Conservation (phyloP, 140 eudicot genomes). For the Senecio squalidus region DNA sequence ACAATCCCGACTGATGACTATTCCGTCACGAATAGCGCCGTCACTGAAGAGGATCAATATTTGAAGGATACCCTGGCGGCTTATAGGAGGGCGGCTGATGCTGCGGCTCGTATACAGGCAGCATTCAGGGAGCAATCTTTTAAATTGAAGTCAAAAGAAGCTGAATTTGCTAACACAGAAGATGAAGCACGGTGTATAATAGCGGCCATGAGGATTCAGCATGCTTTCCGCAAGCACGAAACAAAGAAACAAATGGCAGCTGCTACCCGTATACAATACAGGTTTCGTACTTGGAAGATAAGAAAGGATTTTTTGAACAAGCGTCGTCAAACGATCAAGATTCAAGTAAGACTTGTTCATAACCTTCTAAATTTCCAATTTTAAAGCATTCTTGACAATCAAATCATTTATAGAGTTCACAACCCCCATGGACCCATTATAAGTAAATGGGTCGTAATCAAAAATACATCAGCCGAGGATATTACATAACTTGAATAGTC, state of each 20-base stretch:
- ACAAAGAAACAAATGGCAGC: constrained; percentile 63
- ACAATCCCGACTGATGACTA: constrained; percentile 37
- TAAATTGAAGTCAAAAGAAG: constrained; percentile 52
- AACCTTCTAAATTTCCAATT: neutral
- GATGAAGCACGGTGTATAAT: constrained; percentile 73
- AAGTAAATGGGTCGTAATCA: no score
- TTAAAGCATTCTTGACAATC: neutral
- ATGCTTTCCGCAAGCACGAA: constrained; percentile 74
- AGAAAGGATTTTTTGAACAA: constrained; percentile 69
- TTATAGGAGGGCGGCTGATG: constrained; percentile 95
- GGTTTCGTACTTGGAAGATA: constrained; percentile 88
- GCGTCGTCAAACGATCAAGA: constrained; percentile 79
- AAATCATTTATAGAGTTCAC: neutral
- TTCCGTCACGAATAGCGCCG: constrained; percentile 13
- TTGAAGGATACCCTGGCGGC: constrained; percentile 88
- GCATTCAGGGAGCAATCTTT: constrained; percentile 83
- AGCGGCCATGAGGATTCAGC: constrained; percentile 98
- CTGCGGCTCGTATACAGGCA: constrained; percentile 93
- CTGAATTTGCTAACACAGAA: constrained; percentile 56
- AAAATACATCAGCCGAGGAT: no score
- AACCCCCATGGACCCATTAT: no score
- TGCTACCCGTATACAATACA: constrained; percentile 75
- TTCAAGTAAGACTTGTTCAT: constrained; percentile 57
- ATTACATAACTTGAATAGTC: no score
- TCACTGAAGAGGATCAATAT: constrained; percentile 65